These are phyloP conservation scores for Phytophthora ohioensis DNA, from an alignment of 352 stramenopile genomes.

Conservation along the genomic window DNA sequence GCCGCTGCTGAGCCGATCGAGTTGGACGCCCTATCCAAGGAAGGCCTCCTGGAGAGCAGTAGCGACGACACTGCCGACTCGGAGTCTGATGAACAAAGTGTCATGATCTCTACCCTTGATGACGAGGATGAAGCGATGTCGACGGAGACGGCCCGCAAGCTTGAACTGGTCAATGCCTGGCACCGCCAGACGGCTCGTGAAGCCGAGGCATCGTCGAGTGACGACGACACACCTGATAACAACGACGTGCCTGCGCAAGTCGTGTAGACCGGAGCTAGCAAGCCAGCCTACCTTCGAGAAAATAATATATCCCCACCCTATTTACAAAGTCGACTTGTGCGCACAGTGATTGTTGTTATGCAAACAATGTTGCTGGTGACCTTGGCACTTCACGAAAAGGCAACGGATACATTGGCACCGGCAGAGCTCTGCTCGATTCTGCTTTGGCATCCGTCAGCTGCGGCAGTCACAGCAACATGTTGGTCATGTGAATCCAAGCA, in stretches of 20 bases:
- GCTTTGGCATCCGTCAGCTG: background rate
- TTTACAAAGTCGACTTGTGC: conserved; percentile 28
- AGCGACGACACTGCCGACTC: conserved; percentile 75
- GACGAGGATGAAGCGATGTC: conserved; percentile 43
- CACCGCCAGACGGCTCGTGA: conserved; percentile 51
- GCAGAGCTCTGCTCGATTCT: no score
- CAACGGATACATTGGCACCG: background rate
- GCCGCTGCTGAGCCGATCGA: conserved; percentile 22
- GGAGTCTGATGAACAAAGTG: conserved; percentile 59
- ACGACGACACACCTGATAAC: conserved; percentile 17
- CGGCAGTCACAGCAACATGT: background rate
- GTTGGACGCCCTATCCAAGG: conserved; percentile 52
- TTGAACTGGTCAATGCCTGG: conserved; percentile 81
- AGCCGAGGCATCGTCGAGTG: conserved; percentile 25
- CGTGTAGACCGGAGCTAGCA: conserved; percentile 37
- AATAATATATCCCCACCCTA: conserved; percentile 42
- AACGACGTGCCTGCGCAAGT: conserved; percentile 33
- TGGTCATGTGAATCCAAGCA: background rate
- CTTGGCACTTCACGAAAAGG: background rate
- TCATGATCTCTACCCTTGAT: conserved; percentile 23
- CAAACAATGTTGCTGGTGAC: background rate
- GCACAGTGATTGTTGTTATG: background rate
- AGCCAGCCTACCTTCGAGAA: background rate
- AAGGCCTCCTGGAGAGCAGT: conserved; percentile 66
- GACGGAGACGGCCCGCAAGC: conserved; percentile 61